phyloP scores from a whole-genome alignment of 306 rosid species.

The Abrus pulchellus region DNA sequence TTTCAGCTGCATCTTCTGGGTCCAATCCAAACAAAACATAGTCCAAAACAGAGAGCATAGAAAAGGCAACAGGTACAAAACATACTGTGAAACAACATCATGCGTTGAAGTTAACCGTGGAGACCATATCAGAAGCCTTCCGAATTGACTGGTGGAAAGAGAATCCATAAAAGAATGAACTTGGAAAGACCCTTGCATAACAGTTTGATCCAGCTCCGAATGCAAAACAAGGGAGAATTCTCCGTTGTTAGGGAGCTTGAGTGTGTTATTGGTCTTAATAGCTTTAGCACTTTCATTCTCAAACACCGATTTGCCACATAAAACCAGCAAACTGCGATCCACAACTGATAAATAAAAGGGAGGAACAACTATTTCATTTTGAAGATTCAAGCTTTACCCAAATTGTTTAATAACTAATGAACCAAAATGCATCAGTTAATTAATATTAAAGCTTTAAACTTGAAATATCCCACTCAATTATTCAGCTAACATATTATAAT shows the following conservation, averaged over 20 bases:
- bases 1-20: neutral
- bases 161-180: constrained; percentile 68
- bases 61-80: constrained; percentile 4
- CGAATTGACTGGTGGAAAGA: constrained; percentile 78
- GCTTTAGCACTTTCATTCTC: constrained; percentile 70
- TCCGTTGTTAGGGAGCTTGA: constrained; percentile 66
- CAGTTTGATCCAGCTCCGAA: constrained; percentile 60
- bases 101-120: constrained; percentile 84
- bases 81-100: constrained; percentile 83
- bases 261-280: constrained; percentile 59
- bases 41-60: constrained; percentile 13
- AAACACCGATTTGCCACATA: constrained; percentile 72
- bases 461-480: neutral
- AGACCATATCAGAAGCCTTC: constrained; percentile 88
- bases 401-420: constrained; percentile 22
- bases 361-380: constrained; percentile 35
- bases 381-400: constrained; percentile 31
- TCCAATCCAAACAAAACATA: constrained; percentile 9
- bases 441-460: constrained; percentile 2
- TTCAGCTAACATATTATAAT: constrained; percentile 2
- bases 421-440: neutral
- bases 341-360: constrained; percentile 52
- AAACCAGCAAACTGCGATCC: constrained; percentile 61
- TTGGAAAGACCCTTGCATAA: constrained; percentile 56
- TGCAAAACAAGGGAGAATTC: constrained; percentile 57